These are phyloP conservation scores for Carpinus viminea DNA, from an alignment of 306 rosid genomes.

Conservation along the genomic window DNA sequence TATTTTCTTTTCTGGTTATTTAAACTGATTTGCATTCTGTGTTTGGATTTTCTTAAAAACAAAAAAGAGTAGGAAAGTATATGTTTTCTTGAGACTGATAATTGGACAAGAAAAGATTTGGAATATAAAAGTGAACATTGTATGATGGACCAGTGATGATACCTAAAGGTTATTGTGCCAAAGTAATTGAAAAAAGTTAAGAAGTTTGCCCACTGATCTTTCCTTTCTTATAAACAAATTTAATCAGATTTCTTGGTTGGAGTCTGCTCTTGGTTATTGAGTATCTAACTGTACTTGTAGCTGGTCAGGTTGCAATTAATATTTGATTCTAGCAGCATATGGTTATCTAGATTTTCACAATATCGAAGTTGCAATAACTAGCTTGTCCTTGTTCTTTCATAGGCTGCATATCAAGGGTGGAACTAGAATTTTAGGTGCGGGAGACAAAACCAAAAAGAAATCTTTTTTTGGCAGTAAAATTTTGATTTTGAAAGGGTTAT, in stretches of 20 bases:
- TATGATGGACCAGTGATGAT: background rate
- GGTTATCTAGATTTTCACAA: background rate
- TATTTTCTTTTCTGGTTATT: background rate
- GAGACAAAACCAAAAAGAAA: too few relatives aligned
- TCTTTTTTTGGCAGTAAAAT: too few relatives aligned
- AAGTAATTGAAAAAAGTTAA: background rate
- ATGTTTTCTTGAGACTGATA: background rate
- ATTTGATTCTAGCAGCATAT: background rate
- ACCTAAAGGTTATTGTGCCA: background rate
- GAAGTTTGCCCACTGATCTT: background rate
- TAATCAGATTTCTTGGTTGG: background rate
- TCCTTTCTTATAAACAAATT: background rate
- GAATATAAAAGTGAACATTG: background rate
- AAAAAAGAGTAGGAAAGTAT: background rate
- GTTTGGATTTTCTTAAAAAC: background rate
- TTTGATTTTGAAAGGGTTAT: too few relatives aligned
- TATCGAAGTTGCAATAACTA: background rate
- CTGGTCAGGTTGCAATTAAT: background rate
- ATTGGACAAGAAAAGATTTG: background rate
- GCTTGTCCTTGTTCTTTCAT: background rate
- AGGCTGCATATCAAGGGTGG: background rate
- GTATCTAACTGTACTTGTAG: background rate
- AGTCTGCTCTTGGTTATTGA: background rate
- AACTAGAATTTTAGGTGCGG: too few relatives aligned
- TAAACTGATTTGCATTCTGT: background rate